Base-by-base conservation (phyloP, 768 basidiomycete genomes). In the Cystofilobasidium bisporidii region DNA sequence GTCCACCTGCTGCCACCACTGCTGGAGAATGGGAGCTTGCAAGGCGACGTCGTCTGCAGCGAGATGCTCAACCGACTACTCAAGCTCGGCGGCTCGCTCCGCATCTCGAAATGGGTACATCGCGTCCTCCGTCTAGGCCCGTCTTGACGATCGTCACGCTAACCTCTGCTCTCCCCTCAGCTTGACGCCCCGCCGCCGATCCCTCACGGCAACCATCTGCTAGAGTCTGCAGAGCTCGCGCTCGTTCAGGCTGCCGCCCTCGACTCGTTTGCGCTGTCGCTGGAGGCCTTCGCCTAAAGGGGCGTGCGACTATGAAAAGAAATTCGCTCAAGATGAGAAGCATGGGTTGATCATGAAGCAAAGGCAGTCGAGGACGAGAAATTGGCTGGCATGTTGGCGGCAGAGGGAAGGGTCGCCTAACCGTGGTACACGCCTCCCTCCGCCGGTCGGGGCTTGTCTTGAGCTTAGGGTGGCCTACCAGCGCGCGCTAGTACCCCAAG, bases 1-100 rank as follows among this genome's bases (percentile, higher is more conserved):
- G 84, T 91, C 64, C 81, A 80, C 4, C 76, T 85, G 33, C 78
- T 91, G 1, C 88, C 89, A 0, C 85, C 87, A 69, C 79, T 88
- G 6, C 77, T 89, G 33, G 80, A 79, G 64, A 80, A 86, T 30
- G 76, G 77, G 47, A 84, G 89, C 71, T 76, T 81, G n/a, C 80
- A 86, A 62, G 87, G 88, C 76, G 82, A 79, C 64, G 86, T 86
- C 14, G 87, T 88, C 6, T 73, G 88, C 56, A 82, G 86, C 32
- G 84, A 85, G 72, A 90, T 91, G 86, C 82, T 85, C 57, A 79
- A 82, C 3, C 63, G 41, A 17, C 47, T 69, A 30, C 60, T 69
- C 47, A 26, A 59, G 41, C 56, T 69, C 30, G 68, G 63, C 17
- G 57, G 68, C 5, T 47, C 47, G 2, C 30, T 69, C 18, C 38